phyloP scores from a whole-genome alignment of 1,284 basidiomycete species.

The Irpex lacteus region DNA sequence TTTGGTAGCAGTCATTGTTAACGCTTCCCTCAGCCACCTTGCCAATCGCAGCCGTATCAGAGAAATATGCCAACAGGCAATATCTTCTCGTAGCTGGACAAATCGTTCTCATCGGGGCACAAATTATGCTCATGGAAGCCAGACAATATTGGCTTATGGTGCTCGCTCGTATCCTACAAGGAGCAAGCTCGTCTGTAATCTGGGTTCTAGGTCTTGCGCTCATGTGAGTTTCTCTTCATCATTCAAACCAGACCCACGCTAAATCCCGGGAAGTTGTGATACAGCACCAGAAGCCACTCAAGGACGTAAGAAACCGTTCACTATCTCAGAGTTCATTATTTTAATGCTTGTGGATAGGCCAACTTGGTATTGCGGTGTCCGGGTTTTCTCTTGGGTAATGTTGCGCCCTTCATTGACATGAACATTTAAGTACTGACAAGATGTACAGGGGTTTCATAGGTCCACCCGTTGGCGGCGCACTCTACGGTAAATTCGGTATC shows the following conservation, averaged over 20 bases:
- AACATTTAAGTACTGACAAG: not conserved
- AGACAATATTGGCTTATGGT: conserved; percentile 70
- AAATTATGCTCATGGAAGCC: conserved; percentile 77
- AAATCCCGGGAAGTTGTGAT: conserved; percentile 53
- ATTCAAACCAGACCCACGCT: no score
- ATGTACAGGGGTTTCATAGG: conserved; percentile 46
- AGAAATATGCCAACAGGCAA: conserved; percentile 53
- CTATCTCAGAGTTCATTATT: not conserved
- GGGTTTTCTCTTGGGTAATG: conserved; percentile 66
- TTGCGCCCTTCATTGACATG: not conserved
- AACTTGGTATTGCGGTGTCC: conserved; percentile 71
- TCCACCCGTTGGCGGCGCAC: conserved; percentile 67
- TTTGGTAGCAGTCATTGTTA: not conserved
- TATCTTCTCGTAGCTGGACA: conserved; percentile 61
- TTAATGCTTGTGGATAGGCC: conserved; percentile 37
- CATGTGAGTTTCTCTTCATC: conserved; percentile 41
- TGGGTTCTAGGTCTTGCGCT: conserved; percentile 76
- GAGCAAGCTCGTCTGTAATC: conserved; percentile 69
- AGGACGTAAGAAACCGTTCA: conserved; percentile 48
- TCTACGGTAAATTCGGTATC: conserved; percentile 69
- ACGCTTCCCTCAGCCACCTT: conserved; percentile 51
- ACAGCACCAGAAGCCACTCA: conserved; percentile 55
- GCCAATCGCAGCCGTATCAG: conserved; percentile 67
- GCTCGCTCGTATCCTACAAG: conserved; percentile 69
- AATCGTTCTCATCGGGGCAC: conserved; percentile 51